These are phyloP conservation scores for Podospora fimiseda DNA, from an alignment of 495 filamentous ascomycete genomes.

Conservation along the genomic window DNA sequence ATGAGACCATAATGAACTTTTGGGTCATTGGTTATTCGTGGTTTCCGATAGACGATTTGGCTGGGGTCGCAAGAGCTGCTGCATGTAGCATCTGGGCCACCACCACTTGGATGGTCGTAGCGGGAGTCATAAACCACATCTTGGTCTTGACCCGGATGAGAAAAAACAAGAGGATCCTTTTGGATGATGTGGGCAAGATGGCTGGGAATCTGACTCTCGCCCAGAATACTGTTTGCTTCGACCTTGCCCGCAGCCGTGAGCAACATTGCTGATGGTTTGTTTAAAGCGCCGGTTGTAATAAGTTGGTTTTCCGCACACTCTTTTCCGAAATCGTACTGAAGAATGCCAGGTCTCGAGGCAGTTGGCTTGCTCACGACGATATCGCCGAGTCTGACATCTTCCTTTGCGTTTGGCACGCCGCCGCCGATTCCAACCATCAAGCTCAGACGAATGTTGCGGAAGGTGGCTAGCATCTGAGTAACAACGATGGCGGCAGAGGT, in stretches of 20 bases:
- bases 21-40: neutral
- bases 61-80: neutral
- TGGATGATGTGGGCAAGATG: neutral
- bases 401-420: constrained; percentile 26
- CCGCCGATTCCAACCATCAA: constrained; percentile 48
- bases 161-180: neutral
- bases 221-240: neutral
- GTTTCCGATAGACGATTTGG: neutral
- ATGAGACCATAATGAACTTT: neutral
- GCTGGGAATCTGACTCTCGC: neutral
- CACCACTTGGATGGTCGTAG: neutral
- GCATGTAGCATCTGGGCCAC: neutral
- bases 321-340: constrained; percentile 28
- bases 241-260: constrained; percentile 9
- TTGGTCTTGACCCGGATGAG: neutral
- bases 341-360: constrained; percentile 11
- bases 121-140: neutral
- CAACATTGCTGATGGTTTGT: constrained; percentile 26
- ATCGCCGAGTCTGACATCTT: constrained; percentile 30
- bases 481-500: constrained; percentile 24
- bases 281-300: constrained; percentile 27
- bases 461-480: constrained; percentile 31
- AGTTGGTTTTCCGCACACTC: constrained; percentile 14
- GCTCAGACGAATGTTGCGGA: constrained; percentile 33
- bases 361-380: constrained; percentile 19